These are phyloP conservation scores for Globisporangium ultimum DNA, from an alignment of 352 stramenopile genomes.

Conservation along the genomic window DNA sequence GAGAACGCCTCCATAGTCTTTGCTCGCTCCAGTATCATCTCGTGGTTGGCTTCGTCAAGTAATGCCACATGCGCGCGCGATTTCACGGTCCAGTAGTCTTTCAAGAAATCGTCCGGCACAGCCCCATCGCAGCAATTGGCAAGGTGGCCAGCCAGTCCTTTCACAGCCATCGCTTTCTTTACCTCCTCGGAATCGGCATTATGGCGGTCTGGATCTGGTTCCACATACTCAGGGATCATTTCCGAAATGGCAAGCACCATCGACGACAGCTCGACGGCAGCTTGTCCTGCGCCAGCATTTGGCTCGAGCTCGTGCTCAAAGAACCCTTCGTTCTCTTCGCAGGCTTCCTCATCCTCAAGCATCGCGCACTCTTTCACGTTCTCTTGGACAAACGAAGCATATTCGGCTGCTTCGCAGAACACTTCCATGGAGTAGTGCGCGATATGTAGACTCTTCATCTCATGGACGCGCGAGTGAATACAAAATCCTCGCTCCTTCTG, in stretches of 20 bases:
- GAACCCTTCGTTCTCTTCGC: constrained; percentile 27
- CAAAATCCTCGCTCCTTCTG: constrained; percentile 70
- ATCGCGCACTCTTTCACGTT: constrained; percentile 58
- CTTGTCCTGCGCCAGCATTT: constrained; percentile 47
- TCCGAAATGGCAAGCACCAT: constrained; percentile 40
- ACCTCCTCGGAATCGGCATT: constrained; percentile 16
- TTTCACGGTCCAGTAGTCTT: constrained; percentile 72
- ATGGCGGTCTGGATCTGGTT: constrained; percentile 15
- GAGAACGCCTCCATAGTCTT: constrained; percentile 47
- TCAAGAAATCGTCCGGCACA: constrained; percentile 63
- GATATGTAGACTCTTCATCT: constrained; percentile 72
- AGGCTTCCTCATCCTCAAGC: constrained; percentile 14
- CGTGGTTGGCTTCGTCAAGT: constrained; percentile 18
- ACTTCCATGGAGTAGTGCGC: constrained; percentile 61
- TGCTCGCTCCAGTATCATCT: constrained; percentile 6
- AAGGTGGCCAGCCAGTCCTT: constrained; percentile 67
- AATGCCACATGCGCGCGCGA: constrained; percentile 28
- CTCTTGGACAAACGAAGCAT: constrained; percentile 66
- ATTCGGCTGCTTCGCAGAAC: constrained; percentile 72
- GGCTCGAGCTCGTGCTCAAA: constrained; percentile 65
- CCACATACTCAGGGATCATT: constrained; percentile 38
- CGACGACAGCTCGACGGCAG: constrained; percentile 50
- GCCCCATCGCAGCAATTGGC: constrained; percentile 40
- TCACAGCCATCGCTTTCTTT: constrained; percentile 43
- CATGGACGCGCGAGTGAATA: constrained; percentile 62